A percentile compares a stretch with the other conserved stretches of the same genome.
These are phyloP conservation scores for Aristolochia californica DNA, from an alignment of 164 flowering plant species.

Conservation along the genomic window DNA sequence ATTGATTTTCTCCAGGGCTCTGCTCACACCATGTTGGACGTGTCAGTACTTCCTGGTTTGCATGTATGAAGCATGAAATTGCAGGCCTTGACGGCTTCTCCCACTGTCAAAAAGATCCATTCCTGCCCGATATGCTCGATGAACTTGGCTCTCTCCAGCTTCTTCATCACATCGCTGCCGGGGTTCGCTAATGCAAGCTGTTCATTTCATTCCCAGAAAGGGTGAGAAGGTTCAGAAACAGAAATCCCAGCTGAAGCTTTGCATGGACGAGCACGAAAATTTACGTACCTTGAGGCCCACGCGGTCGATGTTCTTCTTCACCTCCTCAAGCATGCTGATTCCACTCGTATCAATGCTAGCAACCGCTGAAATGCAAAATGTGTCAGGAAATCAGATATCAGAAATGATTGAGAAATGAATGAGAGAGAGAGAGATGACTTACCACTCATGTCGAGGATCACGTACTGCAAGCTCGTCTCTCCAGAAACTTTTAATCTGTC, in stretches of 20 bases:
- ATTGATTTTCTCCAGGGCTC: too few species aligned
- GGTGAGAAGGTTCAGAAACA: background rate
- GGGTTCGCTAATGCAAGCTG: constrained; percentile 71
- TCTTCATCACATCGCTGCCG: constrained; percentile 69
- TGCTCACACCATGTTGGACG: constrained; percentile 21
- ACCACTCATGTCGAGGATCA: constrained; percentile 62
- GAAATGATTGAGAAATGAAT: background rate
- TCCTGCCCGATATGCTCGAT: constrained; percentile 49
- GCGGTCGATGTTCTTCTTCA: constrained; percentile 41
- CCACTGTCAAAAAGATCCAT: constrained; percentile 56
- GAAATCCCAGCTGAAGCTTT: background rate
- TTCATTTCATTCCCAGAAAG: background rate
- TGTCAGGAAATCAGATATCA: background rate
- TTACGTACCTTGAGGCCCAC: constrained; percentile 49
- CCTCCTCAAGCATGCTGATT: constrained; percentile 61
- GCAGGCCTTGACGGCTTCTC: constrained; percentile 68
- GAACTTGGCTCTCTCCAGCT: constrained; percentile 48
- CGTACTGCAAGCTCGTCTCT: constrained; percentile 45
- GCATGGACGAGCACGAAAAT: too few species aligned
- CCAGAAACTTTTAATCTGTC: constrained; percentile 39
- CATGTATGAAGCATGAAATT: constrained; percentile 45
- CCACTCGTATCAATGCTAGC: constrained; percentile 82
- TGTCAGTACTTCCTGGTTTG: constrained; percentile 19
- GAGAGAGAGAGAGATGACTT: constrained; percentile 6
- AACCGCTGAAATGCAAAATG: constrained; percentile 32